Base-by-base conservation (phyloP, 2,329 filamentous ascomycete species). In the Pseudogymnoascus sp. region DNA sequence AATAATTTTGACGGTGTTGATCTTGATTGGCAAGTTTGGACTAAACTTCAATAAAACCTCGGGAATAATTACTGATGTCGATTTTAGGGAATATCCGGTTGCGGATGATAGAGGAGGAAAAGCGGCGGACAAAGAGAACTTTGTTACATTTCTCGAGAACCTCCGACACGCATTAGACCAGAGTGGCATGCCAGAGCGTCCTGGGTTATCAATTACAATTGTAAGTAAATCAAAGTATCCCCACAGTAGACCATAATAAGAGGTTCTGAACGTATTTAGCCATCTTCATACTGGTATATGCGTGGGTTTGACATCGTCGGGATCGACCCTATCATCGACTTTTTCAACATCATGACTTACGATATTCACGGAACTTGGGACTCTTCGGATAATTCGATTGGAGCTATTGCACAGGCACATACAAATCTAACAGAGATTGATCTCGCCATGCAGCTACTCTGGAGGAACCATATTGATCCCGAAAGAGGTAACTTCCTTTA, bases 341-440 rank as follows among this genome's bases (percentile, higher is more conserved):
- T 66, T 64, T 63, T 69, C 31, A 71, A 71, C 50, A 60, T 72
- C 26, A 73, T 73, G 71, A 33, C 67, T 15, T 70, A 70, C 44
- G 68, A 70, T 62, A 31, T 71, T 15, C 67, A 68, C 35, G 79
- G 79, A 0, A 63, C 70, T 1, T 80, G 76, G 77, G 78, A 80
- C 64, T 11, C 59, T 0, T 21, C 66, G 0, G 69, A 68, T 62
- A 72, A 74, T 62, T 75, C 64, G 0, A 72, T 72, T 4, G 77
- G 77, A 0, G 59, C 72, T 1, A 70, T 70, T n/a, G 70, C 76
- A 1, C 65, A 72, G 13, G 70, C 70, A 0, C 78, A 82, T 64
- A 78, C 79, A 0, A 79, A 81, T 64, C 64, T 81, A 0, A 78
- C 77, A 1, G 78, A 81, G 66, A 80, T 81, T 31, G 71, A 77